These are phyloP conservation scores for Peronospora farinosa DNA, from an alignment of 352 stramenopile species.

Conservation along the genomic window DNA sequence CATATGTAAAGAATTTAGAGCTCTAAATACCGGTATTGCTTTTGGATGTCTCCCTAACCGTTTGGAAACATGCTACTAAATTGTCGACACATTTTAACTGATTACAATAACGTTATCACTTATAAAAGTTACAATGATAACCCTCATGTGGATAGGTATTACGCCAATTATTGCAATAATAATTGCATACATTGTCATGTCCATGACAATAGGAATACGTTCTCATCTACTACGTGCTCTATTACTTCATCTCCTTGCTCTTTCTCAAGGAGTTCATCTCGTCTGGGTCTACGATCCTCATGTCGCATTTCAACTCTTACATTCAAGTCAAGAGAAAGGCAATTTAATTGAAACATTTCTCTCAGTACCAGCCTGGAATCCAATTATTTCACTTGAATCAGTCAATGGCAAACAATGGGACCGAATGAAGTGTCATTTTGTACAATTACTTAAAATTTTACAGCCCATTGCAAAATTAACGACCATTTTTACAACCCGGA, in stretches of 20 bases:
- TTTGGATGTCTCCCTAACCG: too few species aligned
- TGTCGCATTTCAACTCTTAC: conserved; percentile 18
- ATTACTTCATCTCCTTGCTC: conserved; percentile 18
- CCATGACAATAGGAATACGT: conserved; percentile 23
- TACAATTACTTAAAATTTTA: conserved; percentile 13
- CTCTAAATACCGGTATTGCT: too few species aligned
- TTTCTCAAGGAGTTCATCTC: conserved; percentile 23
- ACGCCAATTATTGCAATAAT: not conserved
- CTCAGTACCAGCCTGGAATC: conserved; percentile 19
- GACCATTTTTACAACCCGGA: conserved; percentile 20
- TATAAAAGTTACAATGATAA: too few species aligned
- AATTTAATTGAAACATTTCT: conserved; percentile 25
- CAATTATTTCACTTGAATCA: conserved; percentile 27
- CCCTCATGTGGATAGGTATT: too few species aligned
- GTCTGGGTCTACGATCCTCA: conserved; percentile 27
- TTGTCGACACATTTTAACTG: too few species aligned
- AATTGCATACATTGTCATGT: conserved; percentile 6
- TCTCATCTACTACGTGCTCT: conserved; percentile 17
- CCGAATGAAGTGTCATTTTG: conserved; percentile 26
- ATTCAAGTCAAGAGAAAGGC: conserved; percentile 22
- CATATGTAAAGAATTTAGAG: too few species aligned
- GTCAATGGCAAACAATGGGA: conserved; percentile 28
- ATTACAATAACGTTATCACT: too few species aligned
- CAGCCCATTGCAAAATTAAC: conserved; percentile 22
- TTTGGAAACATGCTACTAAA: too few species aligned